Conservation (phyloP, 345 rosid genomes). For the Rhodamnia argentea region DNA sequence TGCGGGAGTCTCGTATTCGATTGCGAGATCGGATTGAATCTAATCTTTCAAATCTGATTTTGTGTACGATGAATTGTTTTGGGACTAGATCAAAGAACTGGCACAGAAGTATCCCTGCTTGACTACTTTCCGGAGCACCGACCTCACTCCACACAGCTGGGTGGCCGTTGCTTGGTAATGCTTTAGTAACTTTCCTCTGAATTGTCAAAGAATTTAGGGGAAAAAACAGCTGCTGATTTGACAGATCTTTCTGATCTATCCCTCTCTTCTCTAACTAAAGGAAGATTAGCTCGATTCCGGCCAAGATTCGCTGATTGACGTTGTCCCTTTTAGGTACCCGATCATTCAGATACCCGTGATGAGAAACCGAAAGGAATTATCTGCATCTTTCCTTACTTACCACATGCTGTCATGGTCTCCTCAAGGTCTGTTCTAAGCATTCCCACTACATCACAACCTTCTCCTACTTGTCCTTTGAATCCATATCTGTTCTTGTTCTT, state of each 20-base stretch:
- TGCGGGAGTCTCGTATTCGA: background rate
- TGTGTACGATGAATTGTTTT: background rate
- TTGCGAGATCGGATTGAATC: background rate
- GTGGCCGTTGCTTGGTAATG: conserved; percentile 29
- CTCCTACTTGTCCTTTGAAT: background rate
- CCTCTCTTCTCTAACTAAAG: background rate
- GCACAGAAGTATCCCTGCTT: conserved; percentile 10
- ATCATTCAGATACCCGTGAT: conserved; percentile 27
- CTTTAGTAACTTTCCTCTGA: background rate
- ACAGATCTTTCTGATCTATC: background rate
- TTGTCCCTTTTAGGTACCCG: background rate
- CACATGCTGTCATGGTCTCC: conserved; percentile 18
- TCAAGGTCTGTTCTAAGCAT: conserved; percentile 15
- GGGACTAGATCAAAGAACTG: conserved; percentile 11
- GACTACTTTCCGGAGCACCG: conserved; percentile 7
- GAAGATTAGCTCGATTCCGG: background rate
- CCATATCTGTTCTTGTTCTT: background rate
- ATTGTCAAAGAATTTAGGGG: background rate
- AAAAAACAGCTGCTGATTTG: background rate
- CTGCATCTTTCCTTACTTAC: conserved; percentile 36
- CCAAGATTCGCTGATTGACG: background rate
- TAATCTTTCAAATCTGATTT: background rate
- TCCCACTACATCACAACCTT: background rate
- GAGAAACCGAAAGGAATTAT: conserved; percentile 10
- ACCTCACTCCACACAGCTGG: conserved; percentile 29